Evolutionary conservation across 176 grass and related monocot genomes (phyloP).

Genomic region (Aegilops bicornis): DNA sequence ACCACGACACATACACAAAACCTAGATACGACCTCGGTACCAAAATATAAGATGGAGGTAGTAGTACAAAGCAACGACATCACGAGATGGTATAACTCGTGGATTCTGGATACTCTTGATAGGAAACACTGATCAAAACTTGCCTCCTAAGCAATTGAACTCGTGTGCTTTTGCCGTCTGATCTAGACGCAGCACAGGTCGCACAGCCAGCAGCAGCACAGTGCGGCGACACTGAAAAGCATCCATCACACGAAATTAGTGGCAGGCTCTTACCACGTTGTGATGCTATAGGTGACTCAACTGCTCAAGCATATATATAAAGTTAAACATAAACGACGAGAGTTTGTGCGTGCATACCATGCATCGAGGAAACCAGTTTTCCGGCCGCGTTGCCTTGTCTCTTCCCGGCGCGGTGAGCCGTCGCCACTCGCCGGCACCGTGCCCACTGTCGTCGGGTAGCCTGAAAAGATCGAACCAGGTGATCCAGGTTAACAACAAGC

Average conservation of each 20-base stretch:
- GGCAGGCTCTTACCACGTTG: not conserved
- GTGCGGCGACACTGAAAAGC: conserved; percentile 30
- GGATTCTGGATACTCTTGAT: not conserved
- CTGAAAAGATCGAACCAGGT: not conserved
- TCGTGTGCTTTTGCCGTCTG: not conserved
- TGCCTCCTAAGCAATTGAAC: not conserved
- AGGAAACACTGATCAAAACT: not conserved
- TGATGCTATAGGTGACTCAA: no score
- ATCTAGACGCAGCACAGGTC: conserved; percentile 42
- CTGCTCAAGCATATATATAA: not conserved
- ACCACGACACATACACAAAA: no score
- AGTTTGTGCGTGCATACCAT: conserved; percentile 3
- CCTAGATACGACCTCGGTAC: no score
- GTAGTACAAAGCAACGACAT: no score
- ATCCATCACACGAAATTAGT: not conserved
- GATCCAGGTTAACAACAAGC: not conserved
- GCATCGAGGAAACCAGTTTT: conserved; percentile 35
- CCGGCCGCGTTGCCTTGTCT: not conserved
- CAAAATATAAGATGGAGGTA: no score
- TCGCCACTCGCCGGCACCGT: not conserved
- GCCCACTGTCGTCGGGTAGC: conserved; percentile 8
- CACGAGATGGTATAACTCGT: not conserved
- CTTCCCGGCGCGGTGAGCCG: not conserved
- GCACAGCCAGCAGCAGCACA: conserved; percentile 51
- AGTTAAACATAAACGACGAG: not conserved